A percentile compares a stretch with the other conserved stretches of the same genome.
phyloP scores from a whole-genome alignment of 1,284 basidiomycete genomes.

The Polyporus tsugae region DNA sequence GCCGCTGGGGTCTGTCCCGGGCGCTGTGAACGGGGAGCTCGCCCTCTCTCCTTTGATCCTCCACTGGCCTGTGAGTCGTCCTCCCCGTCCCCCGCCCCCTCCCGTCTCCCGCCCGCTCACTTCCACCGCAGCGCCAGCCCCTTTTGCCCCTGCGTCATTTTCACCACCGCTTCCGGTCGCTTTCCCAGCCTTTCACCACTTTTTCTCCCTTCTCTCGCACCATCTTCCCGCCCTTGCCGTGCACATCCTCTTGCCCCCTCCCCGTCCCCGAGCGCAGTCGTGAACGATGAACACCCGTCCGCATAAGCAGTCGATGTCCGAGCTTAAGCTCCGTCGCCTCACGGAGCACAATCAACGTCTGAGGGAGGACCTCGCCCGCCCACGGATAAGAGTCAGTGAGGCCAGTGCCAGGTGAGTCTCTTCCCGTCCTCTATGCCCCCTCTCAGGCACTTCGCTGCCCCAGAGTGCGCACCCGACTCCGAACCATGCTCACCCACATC shows the following conservation, averaged over 20 bases:
- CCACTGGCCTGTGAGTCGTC: constrained; percentile 29
- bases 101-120: constrained; percentile 11
- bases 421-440: background rate
- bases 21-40: no score
- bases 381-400: constrained; percentile 89
- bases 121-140: constrained; percentile 22
- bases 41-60: constrained; percentile 33
- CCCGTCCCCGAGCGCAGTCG: constrained; percentile 13
- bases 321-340: constrained; percentile 93
- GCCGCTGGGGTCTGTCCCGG: no score
- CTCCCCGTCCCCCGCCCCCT: constrained; percentile 5
- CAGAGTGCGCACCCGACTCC: background rate
- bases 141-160: constrained; percentile 23
- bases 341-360: constrained; percentile 94
- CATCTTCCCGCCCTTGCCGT: constrained; percentile 18
- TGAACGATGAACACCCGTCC: constrained; percentile 64
- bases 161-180: constrained; percentile 17
- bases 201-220: constrained; percentile 10
- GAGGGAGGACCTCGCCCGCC: constrained; percentile 88
- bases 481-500: constrained; percentile 8
- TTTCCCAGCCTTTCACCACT: constrained; percentile 22
- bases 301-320: constrained; percentile 90
- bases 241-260: constrained; percentile 9
- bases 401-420: constrained; percentile 83
- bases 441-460: constrained; percentile 6